Percentiles rank a stretch among this genome's conserved stretches.
Conservation (phyloP, 2,329 filamentous ascomycete genomes). For the Aspergillus aculeatus region DNA sequence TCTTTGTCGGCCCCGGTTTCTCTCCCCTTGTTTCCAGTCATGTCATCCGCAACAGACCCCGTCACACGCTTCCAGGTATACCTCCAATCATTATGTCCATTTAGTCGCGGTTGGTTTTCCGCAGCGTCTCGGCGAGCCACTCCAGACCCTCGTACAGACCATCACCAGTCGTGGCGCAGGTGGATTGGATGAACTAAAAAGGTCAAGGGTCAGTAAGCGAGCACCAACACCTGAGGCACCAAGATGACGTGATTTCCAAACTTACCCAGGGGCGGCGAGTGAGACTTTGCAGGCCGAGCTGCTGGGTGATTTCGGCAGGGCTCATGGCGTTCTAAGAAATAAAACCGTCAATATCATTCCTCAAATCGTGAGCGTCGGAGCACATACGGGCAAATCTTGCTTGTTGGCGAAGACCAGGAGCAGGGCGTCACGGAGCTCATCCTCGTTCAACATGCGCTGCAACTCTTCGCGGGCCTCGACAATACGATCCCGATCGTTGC, state of each 20-base stretch:
- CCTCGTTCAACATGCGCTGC: constrained; percentile 97
- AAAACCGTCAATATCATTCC: constrained; percentile 13
- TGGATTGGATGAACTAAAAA: constrained; percentile 93
- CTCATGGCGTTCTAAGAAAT: constrained; percentile 89
- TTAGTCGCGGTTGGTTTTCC: constrained; percentile 61
- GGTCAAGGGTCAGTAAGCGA: neutral
- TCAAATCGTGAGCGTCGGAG: neutral
- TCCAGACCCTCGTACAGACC: constrained; percentile 99
- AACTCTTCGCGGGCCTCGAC: constrained; percentile 95
- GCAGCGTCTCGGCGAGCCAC: constrained; percentile 81
- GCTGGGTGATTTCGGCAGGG: constrained; percentile 99
- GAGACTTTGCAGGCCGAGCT: constrained; percentile 98
- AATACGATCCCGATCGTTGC: constrained; percentile 97
- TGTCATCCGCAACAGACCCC: constrained; percentile 37
- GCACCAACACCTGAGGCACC: neutral
- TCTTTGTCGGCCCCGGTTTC: constrained; percentile 33
- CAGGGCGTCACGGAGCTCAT: constrained; percentile 95
- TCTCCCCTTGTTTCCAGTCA: constrained; percentile 21
- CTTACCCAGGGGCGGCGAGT: constrained; percentile 98
- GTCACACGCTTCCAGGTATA: constrained; percentile 36
- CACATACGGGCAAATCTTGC: constrained; percentile 91
- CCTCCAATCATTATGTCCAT: constrained; percentile 33
- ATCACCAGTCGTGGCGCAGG: constrained; percentile 97
- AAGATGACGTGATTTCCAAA: constrained; percentile 26
- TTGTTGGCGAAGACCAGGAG: constrained; percentile 99